Evolutionary conservation across 495 filamentous ascomycete species (phyloP).

Genomic region (Sordaria brevicollis): DNA sequence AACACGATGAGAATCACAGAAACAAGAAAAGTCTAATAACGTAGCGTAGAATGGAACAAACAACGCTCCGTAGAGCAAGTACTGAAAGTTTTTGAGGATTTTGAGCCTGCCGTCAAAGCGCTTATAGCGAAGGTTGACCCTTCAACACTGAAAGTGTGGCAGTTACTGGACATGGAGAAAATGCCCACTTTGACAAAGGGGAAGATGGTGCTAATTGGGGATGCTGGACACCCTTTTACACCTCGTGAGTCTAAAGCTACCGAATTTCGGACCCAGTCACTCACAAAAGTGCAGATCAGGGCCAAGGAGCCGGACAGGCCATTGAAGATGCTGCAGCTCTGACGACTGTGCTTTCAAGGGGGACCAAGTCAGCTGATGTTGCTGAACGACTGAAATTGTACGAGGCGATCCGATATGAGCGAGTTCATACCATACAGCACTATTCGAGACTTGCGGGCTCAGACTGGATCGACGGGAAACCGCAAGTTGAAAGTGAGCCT

Average conservation of each 20-base stretch:
- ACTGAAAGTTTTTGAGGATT: slow-evolving; percentile 40
- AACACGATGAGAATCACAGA: background rate
- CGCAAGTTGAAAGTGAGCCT: slow-evolving; percentile 23
- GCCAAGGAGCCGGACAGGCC: slow-evolving; percentile 45
- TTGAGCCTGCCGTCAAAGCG: slow-evolving; percentile 33
- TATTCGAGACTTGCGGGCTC: slow-evolving; percentile 37
- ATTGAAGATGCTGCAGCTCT: slow-evolving; percentile 53
- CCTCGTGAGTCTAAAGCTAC: slow-evolving; percentile 20
- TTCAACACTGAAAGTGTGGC: slow-evolving; percentile 44
- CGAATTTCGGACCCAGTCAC: background rate
- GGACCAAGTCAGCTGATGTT: slow-evolving; percentile 30
- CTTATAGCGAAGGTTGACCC: slow-evolving; percentile 40
- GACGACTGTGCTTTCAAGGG: slow-evolving; percentile 38
- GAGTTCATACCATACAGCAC: slow-evolving; percentile 46
- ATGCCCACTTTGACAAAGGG: slow-evolving; percentile 43
- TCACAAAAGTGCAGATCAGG: slow-evolving; percentile 25
- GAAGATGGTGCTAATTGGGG: slow-evolving; percentile 44
- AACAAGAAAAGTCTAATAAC: background rate
- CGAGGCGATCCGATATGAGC: slow-evolving; percentile 39
- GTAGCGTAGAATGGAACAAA: slow-evolving; percentile 34
- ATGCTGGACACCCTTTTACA: slow-evolving; percentile 54
- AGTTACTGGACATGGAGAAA: slow-evolving; percentile 46
- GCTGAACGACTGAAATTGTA: slow-evolving; percentile 42
- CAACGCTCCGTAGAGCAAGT: slow-evolving; percentile 35
- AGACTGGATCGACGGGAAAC: slow-evolving; percentile 26